Evolutionary conservation across 257 asterid species (phyloP).

Genomic region (Catharanthus roseus): DNA sequence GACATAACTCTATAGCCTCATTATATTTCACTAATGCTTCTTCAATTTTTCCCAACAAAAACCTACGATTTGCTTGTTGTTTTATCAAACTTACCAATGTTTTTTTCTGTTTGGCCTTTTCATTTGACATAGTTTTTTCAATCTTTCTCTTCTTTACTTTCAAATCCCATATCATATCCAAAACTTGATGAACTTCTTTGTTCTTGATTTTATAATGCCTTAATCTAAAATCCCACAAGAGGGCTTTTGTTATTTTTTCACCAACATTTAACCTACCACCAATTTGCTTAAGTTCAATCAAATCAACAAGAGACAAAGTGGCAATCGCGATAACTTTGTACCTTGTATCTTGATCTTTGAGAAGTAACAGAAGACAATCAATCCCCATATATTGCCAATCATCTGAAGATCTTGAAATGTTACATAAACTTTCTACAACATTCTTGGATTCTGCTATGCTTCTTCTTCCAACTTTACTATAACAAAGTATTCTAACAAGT

Average conservation of each 20-base stretch:
- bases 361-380: conserved; percentile 69
- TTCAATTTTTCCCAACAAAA: conserved; percentile 39
- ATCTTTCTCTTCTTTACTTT: conserved; percentile 33
- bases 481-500: conserved; percentile 55
- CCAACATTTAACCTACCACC: conserved; percentile 54
- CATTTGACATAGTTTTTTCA: conserved; percentile 34
- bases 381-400: conserved; percentile 87
- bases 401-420: conserved; percentile 64
- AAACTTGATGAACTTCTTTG: conserved; percentile 16
- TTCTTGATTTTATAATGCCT: conserved; percentile 28
- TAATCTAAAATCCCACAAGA: conserved; percentile 29
- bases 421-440: conserved; percentile 54
- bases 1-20: conserved; percentile 60
- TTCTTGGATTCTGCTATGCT: conserved; percentile 36
- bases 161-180: conserved; percentile 41
- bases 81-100: conserved; percentile 31
- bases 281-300: conserved; percentile 54
- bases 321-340: conserved; percentile 32
- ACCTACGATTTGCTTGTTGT: conserved; percentile 48
- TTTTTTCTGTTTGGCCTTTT: conserved; percentile 41
- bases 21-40: conserved; percentile 49
- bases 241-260: conserved; percentile 44
- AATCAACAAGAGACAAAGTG: conserved; percentile 39
- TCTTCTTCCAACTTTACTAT: conserved; percentile 54
- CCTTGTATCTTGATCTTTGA: conserved; percentile 55